Conservation (phyloP, 805 yeast species). For the Metschnikowia cerradonensis region DNA sequence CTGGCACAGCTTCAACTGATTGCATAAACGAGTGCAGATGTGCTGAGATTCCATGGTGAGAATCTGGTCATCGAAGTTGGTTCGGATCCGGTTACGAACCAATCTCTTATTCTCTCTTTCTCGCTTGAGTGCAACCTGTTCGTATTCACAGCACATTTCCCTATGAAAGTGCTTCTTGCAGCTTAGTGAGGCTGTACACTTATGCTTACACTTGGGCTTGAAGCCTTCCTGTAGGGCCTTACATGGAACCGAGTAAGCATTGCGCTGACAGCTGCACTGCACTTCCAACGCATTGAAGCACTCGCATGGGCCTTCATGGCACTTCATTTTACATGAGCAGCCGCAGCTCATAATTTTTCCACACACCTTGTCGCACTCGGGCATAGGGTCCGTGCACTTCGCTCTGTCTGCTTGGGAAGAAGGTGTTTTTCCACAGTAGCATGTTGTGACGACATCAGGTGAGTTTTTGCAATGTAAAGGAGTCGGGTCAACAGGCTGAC, state of each 20-base stretch:
- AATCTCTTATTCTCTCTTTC: constrained; percentile 51
- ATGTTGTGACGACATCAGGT: constrained; percentile 56
- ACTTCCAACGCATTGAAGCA: constrained; percentile 53
- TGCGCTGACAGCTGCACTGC: constrained; percentile 61
- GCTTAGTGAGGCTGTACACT: constrained; percentile 69
- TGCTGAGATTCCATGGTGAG: constrained; percentile 68
- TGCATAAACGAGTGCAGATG: constrained; percentile 66
- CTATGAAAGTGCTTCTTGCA: constrained; percentile 81
- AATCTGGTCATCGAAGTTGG: constrained; percentile 43
- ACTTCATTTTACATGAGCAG: constrained; percentile 58
- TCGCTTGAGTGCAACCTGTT: constrained; percentile 53
- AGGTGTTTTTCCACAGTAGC: constrained; percentile 75
- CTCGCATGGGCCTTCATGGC: constrained; percentile 76
- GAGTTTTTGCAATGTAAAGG: constrained; percentile 52
- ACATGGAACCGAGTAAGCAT: constrained; percentile 62
- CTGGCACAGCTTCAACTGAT: constrained; percentile 56
- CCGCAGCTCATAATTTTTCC: constrained; percentile 68
- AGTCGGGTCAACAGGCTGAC: constrained; percentile 46
- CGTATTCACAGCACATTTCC: constrained; percentile 65
- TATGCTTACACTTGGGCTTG: constrained; percentile 59
- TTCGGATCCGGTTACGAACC: constrained; percentile 41
- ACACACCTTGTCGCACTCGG: constrained; percentile 67
- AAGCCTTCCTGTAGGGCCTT: constrained; percentile 47
- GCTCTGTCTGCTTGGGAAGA: constrained; percentile 44
- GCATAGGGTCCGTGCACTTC: constrained; percentile 72